Percentiles rank a stretch among this genome's conserved stretches.
phyloP scores from a whole-genome alignment of 2,329 filamentous ascomycete species.

The Macrophomina pseudophaseolina region DNA sequence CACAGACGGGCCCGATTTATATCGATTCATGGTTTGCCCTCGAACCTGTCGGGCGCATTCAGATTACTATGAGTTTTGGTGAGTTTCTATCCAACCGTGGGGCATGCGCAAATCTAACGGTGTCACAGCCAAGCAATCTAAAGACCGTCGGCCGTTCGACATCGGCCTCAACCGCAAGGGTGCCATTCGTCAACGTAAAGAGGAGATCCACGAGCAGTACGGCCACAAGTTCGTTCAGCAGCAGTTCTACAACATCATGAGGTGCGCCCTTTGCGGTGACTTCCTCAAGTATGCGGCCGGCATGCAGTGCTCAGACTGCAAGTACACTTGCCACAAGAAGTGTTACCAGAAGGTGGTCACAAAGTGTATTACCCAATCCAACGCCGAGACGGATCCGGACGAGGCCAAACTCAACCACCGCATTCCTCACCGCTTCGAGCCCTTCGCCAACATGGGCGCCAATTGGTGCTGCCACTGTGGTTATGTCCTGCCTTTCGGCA shows the following conservation, averaged over 20 bases:
- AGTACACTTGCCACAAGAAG: conserved; percentile 98
- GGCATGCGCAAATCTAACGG: conserved; percentile 4
- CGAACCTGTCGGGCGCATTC: conserved; percentile 90
- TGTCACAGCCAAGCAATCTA: conserved; percentile 75
- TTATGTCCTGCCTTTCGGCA: conserved; percentile 91
- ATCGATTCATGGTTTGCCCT: conserved; percentile 98
- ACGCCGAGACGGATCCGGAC: conserved; percentile 96
- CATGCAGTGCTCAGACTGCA: conserved; percentile 99
- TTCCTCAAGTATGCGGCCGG: conserved; percentile 98
- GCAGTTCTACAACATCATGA: conserved; percentile 99
- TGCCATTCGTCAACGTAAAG: conserved; percentile 95
- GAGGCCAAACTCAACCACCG: conserved; percentile 99
- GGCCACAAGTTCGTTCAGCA: conserved; percentile 99
- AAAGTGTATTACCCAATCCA: conserved; percentile 99
- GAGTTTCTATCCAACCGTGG: conserved; percentile 33
- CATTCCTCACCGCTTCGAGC: conserved; percentile 94
- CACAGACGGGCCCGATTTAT: conserved; percentile 60
- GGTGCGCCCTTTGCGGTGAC: conserved; percentile 94
- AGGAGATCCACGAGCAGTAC: conserved; percentile 98
- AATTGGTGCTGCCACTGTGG: conserved; percentile 99
- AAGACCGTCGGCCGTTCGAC: conserved; percentile 81
- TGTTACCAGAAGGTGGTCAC: conserved; percentile 97
- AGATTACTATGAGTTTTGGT: conserved; percentile 86
- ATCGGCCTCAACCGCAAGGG: conserved; percentile 92
- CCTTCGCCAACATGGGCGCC: conserved; percentile 96